These are phyloP conservation scores for Ambrosia artemisiifolia DNA, from an alignment of 129 eudicot genomes.

Conservation along the genomic window DNA sequence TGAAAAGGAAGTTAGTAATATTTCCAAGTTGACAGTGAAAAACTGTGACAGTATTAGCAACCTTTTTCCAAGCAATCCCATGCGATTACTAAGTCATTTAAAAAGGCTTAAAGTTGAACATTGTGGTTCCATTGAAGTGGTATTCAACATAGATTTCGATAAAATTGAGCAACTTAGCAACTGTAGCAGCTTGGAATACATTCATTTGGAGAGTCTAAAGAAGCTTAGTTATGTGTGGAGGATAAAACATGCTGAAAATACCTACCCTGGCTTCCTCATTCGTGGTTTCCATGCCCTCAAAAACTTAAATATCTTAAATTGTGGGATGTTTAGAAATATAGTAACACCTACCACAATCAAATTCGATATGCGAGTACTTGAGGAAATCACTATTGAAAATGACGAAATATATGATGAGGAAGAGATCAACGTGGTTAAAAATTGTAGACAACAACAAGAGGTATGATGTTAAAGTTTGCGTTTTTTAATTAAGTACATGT, in stretches of 20 bases:
- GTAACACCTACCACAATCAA: background rate
- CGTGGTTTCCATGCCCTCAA: background rate
- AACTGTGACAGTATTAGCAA: background rate
- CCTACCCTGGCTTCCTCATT: background rate
- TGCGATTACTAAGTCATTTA: background rate
- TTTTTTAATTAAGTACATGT: too few species aligned
- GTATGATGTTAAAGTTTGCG: too few species aligned
- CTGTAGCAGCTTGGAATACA: background rate
- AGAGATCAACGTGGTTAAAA: too few species aligned
- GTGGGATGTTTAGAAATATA: background rate
- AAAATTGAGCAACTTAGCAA: background rate
- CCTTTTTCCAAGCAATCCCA: background rate
- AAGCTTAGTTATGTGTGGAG: background rate
- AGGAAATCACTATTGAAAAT: background rate
- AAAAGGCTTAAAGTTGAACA: background rate
- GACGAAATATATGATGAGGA: too few species aligned
- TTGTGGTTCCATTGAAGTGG: conserved; percentile 2
- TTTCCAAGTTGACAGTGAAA: background rate
- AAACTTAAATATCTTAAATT: background rate
- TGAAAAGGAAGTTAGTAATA: background rate
- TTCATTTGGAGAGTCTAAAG: background rate
- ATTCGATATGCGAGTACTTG: background rate
- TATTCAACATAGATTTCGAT: background rate
- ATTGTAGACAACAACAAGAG: too few species aligned
- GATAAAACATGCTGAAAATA: background rate